phyloP scores from a whole-genome alignment of 2,329 filamentous ascomycete genomes.

The Chaetothyriales sp. region DNA sequence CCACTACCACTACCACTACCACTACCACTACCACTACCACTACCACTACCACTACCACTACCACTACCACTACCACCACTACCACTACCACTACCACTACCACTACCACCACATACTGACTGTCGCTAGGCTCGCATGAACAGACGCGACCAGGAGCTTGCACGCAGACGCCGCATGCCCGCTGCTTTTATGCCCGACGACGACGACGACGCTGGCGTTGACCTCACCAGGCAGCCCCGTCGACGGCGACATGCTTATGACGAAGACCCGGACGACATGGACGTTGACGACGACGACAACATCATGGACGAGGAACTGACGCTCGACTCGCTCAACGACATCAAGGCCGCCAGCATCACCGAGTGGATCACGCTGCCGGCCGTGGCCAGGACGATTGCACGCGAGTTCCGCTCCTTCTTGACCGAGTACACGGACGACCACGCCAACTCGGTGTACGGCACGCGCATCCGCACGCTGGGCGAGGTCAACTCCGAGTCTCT shows the following conservation, averaged over 20 bases:
- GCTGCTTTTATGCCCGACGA: constrained; percentile 55
- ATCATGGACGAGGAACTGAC: constrained; percentile 94
- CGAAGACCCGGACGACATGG: constrained; percentile 77
- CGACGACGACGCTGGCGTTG: constrained; percentile 70
- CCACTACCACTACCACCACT: no score
- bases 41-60: no score
- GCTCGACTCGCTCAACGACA: constrained; percentile 77
- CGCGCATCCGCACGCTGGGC: constrained; percentile 85
- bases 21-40: no score
- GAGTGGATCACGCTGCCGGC: constrained; percentile 89
- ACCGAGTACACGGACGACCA: constrained; percentile 88
- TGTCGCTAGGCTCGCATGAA: constrained; percentile 38
- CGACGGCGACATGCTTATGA: constrained; percentile 83
- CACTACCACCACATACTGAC: not conserved
- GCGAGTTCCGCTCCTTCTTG: constrained; percentile 94
- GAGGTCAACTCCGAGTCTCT: constrained; percentile 93
- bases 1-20: no score
- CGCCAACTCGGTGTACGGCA: constrained; percentile 85
- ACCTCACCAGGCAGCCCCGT: constrained; percentile 73
- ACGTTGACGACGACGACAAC: constrained; percentile 75
- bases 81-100: no score
- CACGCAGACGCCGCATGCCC: constrained; percentile 46
- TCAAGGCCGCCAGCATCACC: constrained; percentile 83
- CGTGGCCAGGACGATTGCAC: constrained; percentile 82
- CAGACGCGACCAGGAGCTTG: constrained; percentile 47